Evolutionary conservation across 768 basidiomycete species (phyloP).

Genomic region (Gloeopeniophorella convolvens): DNA sequence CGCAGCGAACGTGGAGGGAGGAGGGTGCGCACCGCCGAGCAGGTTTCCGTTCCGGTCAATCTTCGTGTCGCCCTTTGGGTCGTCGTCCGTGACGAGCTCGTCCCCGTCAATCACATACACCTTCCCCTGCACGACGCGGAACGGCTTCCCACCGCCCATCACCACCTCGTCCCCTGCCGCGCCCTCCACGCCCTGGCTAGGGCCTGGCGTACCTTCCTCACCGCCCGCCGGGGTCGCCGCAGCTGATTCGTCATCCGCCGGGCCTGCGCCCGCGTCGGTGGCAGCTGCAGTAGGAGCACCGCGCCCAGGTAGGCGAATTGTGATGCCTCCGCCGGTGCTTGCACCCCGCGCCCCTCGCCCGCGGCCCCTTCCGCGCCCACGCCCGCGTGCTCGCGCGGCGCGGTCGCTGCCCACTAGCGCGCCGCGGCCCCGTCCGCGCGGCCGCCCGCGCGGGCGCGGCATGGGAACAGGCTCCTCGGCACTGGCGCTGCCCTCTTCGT

Average conservation of each 20-base stretch:
- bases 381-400: conserved; percentile 26
- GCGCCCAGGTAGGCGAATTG: conserved; percentile 28
- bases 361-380: conserved; percentile 26
- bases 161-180: conserved; percentile 15
- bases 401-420: conserved; percentile 22
- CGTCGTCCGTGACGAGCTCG: conserved; percentile 78
- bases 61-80: conserved; percentile 86
- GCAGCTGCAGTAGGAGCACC: conserved; percentile 25
- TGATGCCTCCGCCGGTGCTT: conserved; percentile 9
- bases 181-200: conserved; percentile 26
- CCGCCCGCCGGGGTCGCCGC: conserved; percentile 15
- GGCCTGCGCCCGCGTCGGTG: conserved; percentile 26
- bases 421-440: conserved; percentile 26
- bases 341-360: conserved; percentile 23
- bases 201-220: conserved; percentile 31
- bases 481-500: conserved; percentile 2
- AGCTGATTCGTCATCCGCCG: conserved; percentile 23
- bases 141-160: conserved; percentile 53
- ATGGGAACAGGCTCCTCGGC: conserved; percentile 9
- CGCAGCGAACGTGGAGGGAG: too few species aligned
- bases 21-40: conserved; percentile 69
- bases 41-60: conserved; percentile 81
- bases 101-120: conserved; percentile 80
- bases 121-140: conserved; percentile 66
- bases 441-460: conserved; percentile 21